These are phyloP conservation scores for Russula brevipes DNA, from an alignment of 768 basidiomycete species.

Conservation along the genomic window DNA sequence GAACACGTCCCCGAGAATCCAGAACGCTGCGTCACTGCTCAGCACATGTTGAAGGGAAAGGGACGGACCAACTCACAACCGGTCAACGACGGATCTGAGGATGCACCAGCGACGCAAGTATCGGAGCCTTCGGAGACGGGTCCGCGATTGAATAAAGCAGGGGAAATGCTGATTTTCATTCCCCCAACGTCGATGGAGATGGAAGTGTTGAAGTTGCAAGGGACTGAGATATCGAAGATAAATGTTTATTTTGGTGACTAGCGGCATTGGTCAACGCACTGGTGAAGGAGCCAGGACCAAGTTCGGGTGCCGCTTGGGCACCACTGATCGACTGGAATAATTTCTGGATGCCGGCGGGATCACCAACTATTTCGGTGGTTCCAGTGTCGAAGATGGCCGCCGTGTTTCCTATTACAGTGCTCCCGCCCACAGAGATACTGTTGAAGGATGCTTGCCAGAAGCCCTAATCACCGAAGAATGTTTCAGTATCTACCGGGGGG, in stretches of 20 bases:
- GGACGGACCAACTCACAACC: not conserved
- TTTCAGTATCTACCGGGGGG: not conserved
- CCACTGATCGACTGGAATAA: conserved; percentile 1
- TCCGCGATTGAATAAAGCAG: conserved; percentile 9
- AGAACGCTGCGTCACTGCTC: not conserved
- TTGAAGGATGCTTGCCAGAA: conserved; percentile 27
- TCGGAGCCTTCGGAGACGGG: not conserved
- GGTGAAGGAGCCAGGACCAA: not conserved
- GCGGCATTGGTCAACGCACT: not conserved
- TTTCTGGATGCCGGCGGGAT: not conserved
- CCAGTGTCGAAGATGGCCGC: conserved; percentile 33
- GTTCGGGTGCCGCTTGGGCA: not conserved
- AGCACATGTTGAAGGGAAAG: not conserved
- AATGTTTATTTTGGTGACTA: not conserved
- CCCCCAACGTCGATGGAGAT: conserved; percentile 5
- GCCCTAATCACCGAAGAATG: not conserved
- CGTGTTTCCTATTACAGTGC: not conserved
- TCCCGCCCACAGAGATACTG: conserved; percentile 26
- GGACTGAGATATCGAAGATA: not conserved
- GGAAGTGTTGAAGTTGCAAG: conserved; percentile 1
- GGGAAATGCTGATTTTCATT: not conserved
- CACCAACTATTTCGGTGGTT: conserved; percentile 31
- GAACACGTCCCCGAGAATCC: conserved; percentile 16
- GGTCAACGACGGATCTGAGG: not conserved
- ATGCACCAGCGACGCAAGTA: conserved; percentile 7